These are phyloP conservation scores for Candida yuanshanica DNA, from an alignment of 805 yeast genomes.

Conservation along the genomic window DNA sequence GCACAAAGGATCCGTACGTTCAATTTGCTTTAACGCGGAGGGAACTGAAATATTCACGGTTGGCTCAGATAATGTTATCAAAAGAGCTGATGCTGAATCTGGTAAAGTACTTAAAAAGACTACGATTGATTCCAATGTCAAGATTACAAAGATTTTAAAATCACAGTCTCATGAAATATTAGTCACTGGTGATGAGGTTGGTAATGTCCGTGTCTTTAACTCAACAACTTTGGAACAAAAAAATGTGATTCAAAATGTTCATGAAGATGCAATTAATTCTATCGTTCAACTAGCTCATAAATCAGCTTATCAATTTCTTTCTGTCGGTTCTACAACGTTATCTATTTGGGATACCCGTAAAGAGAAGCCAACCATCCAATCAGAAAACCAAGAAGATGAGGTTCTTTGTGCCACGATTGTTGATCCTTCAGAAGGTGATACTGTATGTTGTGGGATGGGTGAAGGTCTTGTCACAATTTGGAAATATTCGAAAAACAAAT, in stretches of 20 bases:
- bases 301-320: constrained; percentile 72
- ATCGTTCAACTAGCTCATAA: constrained; percentile 64
- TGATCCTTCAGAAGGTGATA: constrained; percentile 56
- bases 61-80: constrained; percentile 77
- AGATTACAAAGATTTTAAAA: constrained; percentile 29
- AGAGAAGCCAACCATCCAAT: constrained; percentile 37
- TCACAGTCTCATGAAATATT: constrained; percentile 36
- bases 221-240: constrained; percentile 43
- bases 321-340: constrained; percentile 78
- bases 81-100: constrained; percentile 61
- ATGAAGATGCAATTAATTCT: constrained; percentile 74
- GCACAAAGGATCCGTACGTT: constrained; percentile 85
- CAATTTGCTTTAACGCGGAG: constrained; percentile 51
- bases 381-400: constrained; percentile 94
- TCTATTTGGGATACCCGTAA: constrained; percentile 75
- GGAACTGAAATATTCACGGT: constrained; percentile 55
- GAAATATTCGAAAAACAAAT: constrained; percentile 65
- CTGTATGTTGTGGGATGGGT: constrained; percentile 79
- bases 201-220: constrained; percentile 60
- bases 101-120: constrained; percentile 71
- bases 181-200: constrained; percentile 61
- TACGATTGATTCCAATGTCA: constrained; percentile 13
- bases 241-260: constrained; percentile 48
- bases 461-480: constrained; percentile 86
- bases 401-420: constrained; percentile 68